phyloP scores from a whole-genome alignment of 2,329 filamentous ascomycete species.

The Aureobasidium mangrovei region DNA sequence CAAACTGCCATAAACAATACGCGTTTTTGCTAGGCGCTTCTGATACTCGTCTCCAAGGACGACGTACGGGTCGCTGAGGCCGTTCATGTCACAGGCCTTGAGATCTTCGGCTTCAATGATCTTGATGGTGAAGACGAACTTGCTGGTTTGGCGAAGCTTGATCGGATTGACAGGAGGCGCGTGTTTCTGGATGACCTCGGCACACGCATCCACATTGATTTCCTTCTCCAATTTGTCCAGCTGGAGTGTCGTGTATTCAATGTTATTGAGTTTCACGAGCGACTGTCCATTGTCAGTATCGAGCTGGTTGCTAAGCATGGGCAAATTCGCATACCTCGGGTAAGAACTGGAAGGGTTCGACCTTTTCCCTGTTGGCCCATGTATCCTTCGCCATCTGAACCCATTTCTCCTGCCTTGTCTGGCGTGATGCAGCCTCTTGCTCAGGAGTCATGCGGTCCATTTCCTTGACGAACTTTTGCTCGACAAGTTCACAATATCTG shows the following conservation, averaged over 20 bases:
- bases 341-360: slow-evolving; percentile 95
- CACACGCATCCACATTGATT: slow-evolving; percentile 87
- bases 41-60: slow-evolving; percentile 96
- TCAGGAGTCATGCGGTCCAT: slow-evolving; percentile 89
- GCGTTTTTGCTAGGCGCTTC: slow-evolving; percentile 89
- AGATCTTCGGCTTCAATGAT: slow-evolving; percentile 96
- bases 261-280: slow-evolving; percentile 94
- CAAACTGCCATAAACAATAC: slow-evolving; percentile 79
- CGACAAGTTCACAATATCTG: slow-evolving; percentile 84
- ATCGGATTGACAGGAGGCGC: slow-evolving; percentile 60
- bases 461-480: slow-evolving; percentile 75
- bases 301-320: neutral
- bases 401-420: slow-evolving; percentile 84
- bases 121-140: slow-evolving; percentile 98
- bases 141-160: slow-evolving; percentile 56
- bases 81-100: slow-evolving; percentile 94
- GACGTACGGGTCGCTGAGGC: slow-evolving; percentile 91
- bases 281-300: slow-evolving; percentile 49
- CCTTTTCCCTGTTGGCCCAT: slow-evolving; percentile 83
- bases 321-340: slow-evolving; percentile 56
- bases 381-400: slow-evolving; percentile 90
- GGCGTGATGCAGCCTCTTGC: slow-evolving; percentile 67
- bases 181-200: slow-evolving; percentile 66
- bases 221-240: slow-evolving; percentile 82
- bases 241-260: slow-evolving; percentile 88